Conservation (phyloP, 495 filamentous ascomycete genomes). For the Podospora conica region DNA sequence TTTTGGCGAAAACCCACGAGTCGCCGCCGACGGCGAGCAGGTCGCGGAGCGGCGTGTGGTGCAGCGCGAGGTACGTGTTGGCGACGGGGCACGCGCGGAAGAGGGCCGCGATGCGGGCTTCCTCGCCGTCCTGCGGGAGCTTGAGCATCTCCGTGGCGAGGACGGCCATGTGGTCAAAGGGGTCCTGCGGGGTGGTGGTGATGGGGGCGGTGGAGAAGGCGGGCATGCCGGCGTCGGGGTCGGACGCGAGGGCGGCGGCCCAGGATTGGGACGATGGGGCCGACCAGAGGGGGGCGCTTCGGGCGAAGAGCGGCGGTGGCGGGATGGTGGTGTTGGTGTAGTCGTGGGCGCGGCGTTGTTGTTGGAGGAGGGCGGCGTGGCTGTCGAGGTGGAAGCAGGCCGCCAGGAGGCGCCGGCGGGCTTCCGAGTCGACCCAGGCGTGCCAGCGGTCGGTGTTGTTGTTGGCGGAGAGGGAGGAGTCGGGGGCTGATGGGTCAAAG, state of each 20-base stretch:
- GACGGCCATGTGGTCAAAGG: conserved; percentile 34
- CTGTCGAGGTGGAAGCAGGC: conserved; percentile 47
- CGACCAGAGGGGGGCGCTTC: conserved; percentile 35
- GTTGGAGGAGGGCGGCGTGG: conserved; percentile 45
- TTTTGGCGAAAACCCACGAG: conserved; percentile 43
- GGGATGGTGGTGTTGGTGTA: conserved; percentile 22
- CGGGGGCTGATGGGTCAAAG: conserved; percentile 21
- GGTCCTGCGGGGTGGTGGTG: conserved; percentile 25
- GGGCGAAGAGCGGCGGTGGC: conserved; percentile 28
- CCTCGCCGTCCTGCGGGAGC: conserved; percentile 29
- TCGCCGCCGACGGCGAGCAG: conserved; percentile 44
- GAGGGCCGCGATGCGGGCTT: conserved; percentile 31
- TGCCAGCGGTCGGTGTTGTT: conserved; percentile 32
- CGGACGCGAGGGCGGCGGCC: conserved; percentile 22
- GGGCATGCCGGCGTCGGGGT: conserved; percentile 21
- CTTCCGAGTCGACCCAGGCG: conserved; percentile 43
- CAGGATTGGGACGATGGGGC: conserved; percentile 32
- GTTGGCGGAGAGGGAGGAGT: conserved; percentile 25
- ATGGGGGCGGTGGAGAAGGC: conserved; percentile 22
- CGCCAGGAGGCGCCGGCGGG: conserved; percentile 43
- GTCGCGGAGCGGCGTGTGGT: conserved; percentile 43
- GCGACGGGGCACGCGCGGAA: conserved; percentile 35
- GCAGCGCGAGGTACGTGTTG: conserved; percentile 43
- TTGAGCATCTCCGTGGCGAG: conserved; percentile 32
- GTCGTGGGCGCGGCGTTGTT: conserved; percentile 35